Evolutionary conservation across 2,329 filamentous ascomycete species (phyloP), one percentile per base, ranked within the genome.

Genomic region (Huntiella moniliformis): DNA sequence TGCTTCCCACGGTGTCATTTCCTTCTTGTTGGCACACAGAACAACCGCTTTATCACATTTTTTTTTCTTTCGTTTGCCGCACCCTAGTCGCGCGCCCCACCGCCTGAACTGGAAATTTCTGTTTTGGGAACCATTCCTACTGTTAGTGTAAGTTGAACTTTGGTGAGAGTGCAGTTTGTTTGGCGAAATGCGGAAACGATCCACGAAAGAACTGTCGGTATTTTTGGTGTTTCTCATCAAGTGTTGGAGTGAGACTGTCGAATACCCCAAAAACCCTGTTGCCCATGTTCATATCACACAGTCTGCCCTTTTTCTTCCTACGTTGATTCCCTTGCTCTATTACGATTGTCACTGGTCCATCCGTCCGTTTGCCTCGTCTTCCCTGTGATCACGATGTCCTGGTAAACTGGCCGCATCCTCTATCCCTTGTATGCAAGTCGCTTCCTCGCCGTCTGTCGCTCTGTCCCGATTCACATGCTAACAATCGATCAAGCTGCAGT

Each of bases 61-160:
- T 42, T 42, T 42, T 1, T 10, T 42, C 15, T 35, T 34, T 32
- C 28, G 15, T n/a, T 18, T 42, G 28, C 8, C 16, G 18, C 5
- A 5, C 28, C n/a, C 31, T 5, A n/a, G 31, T 42, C n/a, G 22
- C 40, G 13, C 31, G 34, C 31, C 28, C 28, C 13, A 12, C 15
- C 5, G 6, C 31, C 4, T 12, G 16, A 33, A 31, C 13, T 34
- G 15, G 13, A 42, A 42, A 42, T 42, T 42, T 42, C 40, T 42
- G 28, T 33, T 42, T 42, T 42, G 40, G 40, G 40, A 42, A 42
- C 34, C 40, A 32, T 33, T 42, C 40, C 40, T 42, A 17, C 40
- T 28, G 22, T 28, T 32, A 42, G 22, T 42, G 39, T 42, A 42
- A 42, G 39, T 42, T 42, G 8, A 13, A 28, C 22, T 28, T 28